Evolutionary conservation across 768 basidiomycete species (phyloP).

Genomic region (Melanogaster broomeanus): DNA sequence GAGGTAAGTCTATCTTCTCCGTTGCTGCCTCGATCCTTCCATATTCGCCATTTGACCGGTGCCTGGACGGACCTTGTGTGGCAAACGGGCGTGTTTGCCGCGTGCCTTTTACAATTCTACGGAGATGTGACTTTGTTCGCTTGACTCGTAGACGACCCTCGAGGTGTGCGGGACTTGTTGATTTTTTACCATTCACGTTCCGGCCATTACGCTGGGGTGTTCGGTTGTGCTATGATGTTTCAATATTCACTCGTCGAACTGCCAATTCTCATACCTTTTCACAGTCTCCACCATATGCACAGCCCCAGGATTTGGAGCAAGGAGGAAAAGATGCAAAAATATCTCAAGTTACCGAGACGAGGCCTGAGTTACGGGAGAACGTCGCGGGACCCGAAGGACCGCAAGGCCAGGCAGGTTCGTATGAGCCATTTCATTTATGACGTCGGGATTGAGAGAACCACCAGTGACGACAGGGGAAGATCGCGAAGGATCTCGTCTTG

Average conservation of each 20-base stretch:
- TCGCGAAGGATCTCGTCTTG: background rate
- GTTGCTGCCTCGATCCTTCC: too few relatives aligned
- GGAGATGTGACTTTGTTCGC: too few relatives aligned
- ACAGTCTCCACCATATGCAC: background rate
- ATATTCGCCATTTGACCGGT: too few relatives aligned
- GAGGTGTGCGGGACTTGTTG: too few relatives aligned
- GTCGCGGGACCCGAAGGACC: background rate
- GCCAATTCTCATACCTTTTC: slow-evolving; percentile 11
- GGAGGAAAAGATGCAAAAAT: background rate
- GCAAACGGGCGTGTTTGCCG: too few relatives aligned
- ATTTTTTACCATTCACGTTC: too few relatives aligned
- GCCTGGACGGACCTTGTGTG: too few relatives aligned
- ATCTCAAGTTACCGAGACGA: background rate
- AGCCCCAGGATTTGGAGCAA: slow-evolving; percentile 4
- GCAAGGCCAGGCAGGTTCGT: slow-evolving; percentile 9
- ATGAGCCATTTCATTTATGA: background rate
- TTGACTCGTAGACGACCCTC: too few relatives aligned
- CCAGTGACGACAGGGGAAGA: background rate
- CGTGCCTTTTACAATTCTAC: too few relatives aligned
- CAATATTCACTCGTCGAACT: background rate
- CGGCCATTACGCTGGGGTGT: too few relatives aligned
- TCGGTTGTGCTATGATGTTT: background rate
- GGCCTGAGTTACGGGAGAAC: background rate
- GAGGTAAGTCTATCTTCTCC: background rate
- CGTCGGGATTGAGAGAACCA: background rate